Conservation (phyloP, 148 eudicot species). For the Linanthus parryae region DNA sequence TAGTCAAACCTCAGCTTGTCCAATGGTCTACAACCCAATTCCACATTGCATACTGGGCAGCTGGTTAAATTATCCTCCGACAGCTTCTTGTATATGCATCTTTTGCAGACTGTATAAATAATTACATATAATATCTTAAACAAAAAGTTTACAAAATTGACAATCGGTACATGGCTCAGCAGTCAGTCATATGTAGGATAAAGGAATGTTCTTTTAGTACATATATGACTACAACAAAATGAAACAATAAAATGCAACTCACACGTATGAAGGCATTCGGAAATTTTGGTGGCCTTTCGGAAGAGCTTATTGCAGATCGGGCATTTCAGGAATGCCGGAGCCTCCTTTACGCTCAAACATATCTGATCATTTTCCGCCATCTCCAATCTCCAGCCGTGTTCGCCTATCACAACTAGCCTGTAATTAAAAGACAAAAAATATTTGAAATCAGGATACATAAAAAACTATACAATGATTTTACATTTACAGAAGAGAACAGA, state of each 20-base stretch:
- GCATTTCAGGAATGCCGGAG: slow-evolving; percentile 89
- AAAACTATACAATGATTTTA: too few relatives aligned
- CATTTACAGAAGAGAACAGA: too few relatives aligned
- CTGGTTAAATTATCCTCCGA: slow-evolving; percentile 76
- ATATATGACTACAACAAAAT: not conserved
- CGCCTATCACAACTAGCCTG: too few relatives aligned
- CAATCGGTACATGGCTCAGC: too few relatives aligned
- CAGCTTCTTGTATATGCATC: slow-evolving; percentile 69
- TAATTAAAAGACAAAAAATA: too few relatives aligned
- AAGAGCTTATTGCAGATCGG: slow-evolving; percentile 76
- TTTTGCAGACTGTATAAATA: slow-evolving; percentile 99
- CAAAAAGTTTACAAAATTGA: too few relatives aligned
- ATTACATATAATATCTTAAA: too few relatives aligned
- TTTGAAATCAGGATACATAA: too few relatives aligned
- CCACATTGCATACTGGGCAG: slow-evolving; percentile 78
- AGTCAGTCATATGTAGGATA: too few relatives aligned
- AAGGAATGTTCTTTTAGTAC: too few relatives aligned
- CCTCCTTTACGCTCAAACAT: slow-evolving; percentile 47
- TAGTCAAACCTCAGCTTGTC: slow-evolving; percentile 89
- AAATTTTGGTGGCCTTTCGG: slow-evolving; percentile 66
- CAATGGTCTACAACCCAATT: slow-evolving; percentile 68
- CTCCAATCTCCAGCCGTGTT: too few relatives aligned
- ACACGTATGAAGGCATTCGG: slow-evolving; percentile 95
- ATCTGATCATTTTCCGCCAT: slow-evolving; percentile 49
- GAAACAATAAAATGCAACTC: slow-evolving; percentile 12